Evolutionary conservation across 805 yeast genomes (phyloP), one percentile per base, ranked within the genome.

Genomic region (Sugiyamaella marilandica): DNA sequence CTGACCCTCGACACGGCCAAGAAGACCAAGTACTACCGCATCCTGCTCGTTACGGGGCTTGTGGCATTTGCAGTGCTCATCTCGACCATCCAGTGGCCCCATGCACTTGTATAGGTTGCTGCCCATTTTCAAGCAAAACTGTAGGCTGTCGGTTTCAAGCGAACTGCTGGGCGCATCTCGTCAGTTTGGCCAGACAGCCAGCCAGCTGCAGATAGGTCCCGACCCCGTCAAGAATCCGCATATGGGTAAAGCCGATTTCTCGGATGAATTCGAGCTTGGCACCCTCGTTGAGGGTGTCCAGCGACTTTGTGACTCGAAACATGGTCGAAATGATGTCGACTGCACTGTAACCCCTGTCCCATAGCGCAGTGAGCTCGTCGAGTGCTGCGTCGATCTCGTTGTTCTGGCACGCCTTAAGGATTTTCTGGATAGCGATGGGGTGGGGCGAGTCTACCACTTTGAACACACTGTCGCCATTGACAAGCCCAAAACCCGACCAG

Each of bases 401-500:
- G 18, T 63, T 63, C 11, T 59, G 60, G 52, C 74, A 69, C 1
- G 78, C 74, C 34, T 73, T 68, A 48, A 86, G 67, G 83, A 86
- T 83, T 60, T 82, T 82, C 60, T 81, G 81, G 36, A 94, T 84
- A 4, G 87, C 82, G 47, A 90, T 69, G 0, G 99, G 99, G 70
- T 94, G 98, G 2, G 99, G 99, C 50, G 90, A 85, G 67, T 94
- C 99, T 2, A 94, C 98, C 54, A 94, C 87, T 66, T 86, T 88
- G 76, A 90, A 94, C 14, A 94, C 99, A 62, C 91, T 92, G 39
- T 87, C 89, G 45, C 89, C 89, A 63, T 82, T 87, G n/a, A 94
- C 97, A 51, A 87, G 77, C 2, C 86, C 91, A 70, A 91, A 91
- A 1, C 99, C 99, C 0, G 97, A 89, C 32, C 84, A 92, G 0